Evolutionary conservation across 768 basidiomycete species (phyloP).

Genomic region (Lyophyllum decastes): DNA sequence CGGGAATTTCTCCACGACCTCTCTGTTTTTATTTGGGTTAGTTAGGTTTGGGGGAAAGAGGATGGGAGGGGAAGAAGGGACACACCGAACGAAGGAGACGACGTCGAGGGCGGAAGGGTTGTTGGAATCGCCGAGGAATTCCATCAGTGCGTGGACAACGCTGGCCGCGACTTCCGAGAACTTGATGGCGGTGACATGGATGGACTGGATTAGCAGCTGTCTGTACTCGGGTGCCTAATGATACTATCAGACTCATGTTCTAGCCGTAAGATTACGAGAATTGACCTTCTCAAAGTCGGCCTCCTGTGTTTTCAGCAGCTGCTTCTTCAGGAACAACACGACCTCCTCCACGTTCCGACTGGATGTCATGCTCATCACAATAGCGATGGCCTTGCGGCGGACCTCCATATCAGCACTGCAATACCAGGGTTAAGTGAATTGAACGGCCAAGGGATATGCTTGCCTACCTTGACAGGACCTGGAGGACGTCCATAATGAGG

Average conservation of each 20-base stretch:
- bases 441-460: neutral
- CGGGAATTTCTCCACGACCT: constrained; percentile 98
- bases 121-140: constrained; percentile 92
- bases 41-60: neutral
- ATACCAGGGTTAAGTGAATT: neutral
- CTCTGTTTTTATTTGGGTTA: constrained; percentile 40
- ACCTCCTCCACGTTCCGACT: constrained; percentile 97
- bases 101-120: constrained; percentile 96
- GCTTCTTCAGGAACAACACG: constrained; percentile 95
- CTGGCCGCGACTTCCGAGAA: constrained; percentile 97
- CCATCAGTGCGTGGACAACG: constrained; percentile 92
- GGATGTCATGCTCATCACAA: constrained; percentile 91
- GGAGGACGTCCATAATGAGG: constrained; percentile 94
- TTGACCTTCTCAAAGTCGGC: constrained; percentile 88
- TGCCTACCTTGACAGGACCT: constrained; percentile 76
- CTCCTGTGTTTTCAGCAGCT: constrained; percentile 91
- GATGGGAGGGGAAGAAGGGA: neutral
- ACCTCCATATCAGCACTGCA: constrained; percentile 94
- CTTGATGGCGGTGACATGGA: constrained; percentile 93
- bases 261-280: neutral
- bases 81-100: constrained; percentile 64
- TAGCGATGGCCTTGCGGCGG: constrained; percentile 84
- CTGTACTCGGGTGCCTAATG: constrained; percentile 90
- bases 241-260: neutral
- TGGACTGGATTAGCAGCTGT: constrained; percentile 94